A percentile compares a stretch with the other conserved stretches of the same genome.
phyloP scores from a whole-genome alignment of 306 rosid genomes.

The Biancaea sappan region DNA sequence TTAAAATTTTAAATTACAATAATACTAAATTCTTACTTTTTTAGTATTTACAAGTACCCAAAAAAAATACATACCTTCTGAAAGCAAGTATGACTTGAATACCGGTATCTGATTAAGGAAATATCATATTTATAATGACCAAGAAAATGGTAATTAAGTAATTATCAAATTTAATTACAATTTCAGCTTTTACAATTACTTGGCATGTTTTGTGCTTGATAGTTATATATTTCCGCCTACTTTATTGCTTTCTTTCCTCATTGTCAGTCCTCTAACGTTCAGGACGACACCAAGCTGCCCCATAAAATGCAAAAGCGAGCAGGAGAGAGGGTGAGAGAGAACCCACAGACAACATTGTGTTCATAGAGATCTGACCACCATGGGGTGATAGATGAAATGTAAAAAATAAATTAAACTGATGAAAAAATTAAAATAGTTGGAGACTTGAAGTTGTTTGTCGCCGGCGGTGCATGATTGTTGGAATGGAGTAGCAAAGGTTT shows the following conservation, averaged over 20 bases:
- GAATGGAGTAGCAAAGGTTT: not conserved
- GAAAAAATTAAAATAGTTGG: conserved; percentile 28
- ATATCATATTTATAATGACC: not conserved
- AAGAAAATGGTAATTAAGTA: not conserved
- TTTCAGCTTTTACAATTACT: not conserved
- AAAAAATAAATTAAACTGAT: not conserved
- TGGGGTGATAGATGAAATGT: conserved; percentile 54
- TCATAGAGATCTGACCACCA: conserved; percentile 55
- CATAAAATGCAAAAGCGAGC: conserved; percentile 43
- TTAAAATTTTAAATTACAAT: no score
- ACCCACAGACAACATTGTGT: conserved; percentile 33
- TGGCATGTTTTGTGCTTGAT: not conserved
- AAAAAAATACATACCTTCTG: no score
- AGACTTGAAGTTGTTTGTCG: conserved; percentile 50
- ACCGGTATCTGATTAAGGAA: not conserved
- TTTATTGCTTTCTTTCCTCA: conserved; percentile 17
- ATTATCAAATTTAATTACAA: not conserved
- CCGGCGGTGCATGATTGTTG: conserved; percentile 40
- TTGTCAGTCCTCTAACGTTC: conserved; percentile 45
- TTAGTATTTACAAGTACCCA: no score
- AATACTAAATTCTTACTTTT: no score
- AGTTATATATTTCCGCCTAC: not conserved
- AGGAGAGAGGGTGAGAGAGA: conserved; percentile 25
- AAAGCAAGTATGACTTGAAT: not conserved
- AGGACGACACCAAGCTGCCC: conserved; percentile 40